Percentiles rank a stretch among this genome's conserved stretches.
These are phyloP conservation scores for Lipomyces yamanashiensis DNA, from an alignment of 805 yeast species.

Conservation along the genomic window DNA sequence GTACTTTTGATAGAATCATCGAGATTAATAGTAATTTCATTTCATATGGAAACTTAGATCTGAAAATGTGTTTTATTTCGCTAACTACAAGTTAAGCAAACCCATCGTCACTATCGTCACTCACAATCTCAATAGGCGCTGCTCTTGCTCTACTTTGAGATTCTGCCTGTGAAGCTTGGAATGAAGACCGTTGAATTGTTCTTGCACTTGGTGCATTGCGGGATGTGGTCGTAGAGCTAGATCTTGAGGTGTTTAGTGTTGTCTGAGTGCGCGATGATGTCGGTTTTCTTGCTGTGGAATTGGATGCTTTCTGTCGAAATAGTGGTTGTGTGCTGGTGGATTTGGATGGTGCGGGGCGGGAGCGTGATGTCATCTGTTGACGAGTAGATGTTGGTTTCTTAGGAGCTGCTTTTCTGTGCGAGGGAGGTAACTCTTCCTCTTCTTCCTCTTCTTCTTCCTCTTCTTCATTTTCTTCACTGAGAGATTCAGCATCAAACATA, in stretches of 20 bases:
- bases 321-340: not conserved
- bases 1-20: too few species aligned
- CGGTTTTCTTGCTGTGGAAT: not conserved
- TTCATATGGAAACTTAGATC: not conserved
- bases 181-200: not conserved
- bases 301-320: not conserved
- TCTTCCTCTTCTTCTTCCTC: constrained; percentile 2
- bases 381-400: not conserved
- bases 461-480: not conserved
- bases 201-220: not conserved
- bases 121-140: constrained; percentile 19
- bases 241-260: too few species aligned
- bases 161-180: not conserved
- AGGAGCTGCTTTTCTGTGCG: not conserved
- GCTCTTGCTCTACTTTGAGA: constrained; percentile 7
- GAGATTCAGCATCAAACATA: not conserved
- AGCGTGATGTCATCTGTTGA: not conserved
- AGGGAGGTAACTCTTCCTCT: constrained; percentile 1
- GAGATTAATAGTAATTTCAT: not conserved
- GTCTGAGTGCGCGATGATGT: too few species aligned
- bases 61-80: not conserved
- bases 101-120: constrained; percentile 35
- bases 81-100: constrained; percentile 15
- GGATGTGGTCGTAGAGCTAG: too few species aligned
- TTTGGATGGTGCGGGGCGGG: not conserved